These are phyloP conservation scores for Diaporthe capsici DNA, from an alignment of 2,329 filamentous ascomycete genomes.

Conservation along the genomic window DNA sequence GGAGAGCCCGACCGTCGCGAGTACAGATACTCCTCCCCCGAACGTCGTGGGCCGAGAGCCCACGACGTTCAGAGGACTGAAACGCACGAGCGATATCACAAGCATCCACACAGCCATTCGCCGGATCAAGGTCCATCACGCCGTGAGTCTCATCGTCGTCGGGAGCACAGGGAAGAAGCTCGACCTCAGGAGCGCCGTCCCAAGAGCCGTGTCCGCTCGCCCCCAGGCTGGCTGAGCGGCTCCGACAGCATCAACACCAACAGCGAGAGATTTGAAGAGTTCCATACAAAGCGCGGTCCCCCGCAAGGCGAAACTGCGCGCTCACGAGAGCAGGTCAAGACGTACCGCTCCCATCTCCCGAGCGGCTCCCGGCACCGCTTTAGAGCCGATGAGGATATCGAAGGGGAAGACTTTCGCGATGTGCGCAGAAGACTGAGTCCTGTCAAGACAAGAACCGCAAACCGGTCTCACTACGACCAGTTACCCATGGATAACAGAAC, in stretches of 20 bases:
- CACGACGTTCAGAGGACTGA: not conserved
- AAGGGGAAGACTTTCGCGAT: conserved; percentile 10
- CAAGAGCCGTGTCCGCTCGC: not conserved
- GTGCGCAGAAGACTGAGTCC: conserved; percentile 11
- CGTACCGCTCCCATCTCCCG: conserved; percentile 13
- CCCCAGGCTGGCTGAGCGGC: not conserved
- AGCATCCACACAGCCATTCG: conserved; percentile 36
- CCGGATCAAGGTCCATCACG: not conserved
- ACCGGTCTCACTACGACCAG: conserved; percentile 5
- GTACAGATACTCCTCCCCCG: not conserved
- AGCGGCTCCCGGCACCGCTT: conserved; percentile 12
- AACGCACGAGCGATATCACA: conserved; percentile 31
- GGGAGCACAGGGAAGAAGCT: not conserved
- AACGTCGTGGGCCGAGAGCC: not conserved
- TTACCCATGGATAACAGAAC: not conserved
- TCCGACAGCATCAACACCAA: not conserved
- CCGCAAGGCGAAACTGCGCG: not conserved
- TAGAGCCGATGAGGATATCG: not conserved
- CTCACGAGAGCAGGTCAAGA: conserved; percentile 18
- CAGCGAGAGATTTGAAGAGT: not conserved
- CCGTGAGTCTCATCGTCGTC: not conserved
- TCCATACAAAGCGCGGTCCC: conserved; percentile 3
- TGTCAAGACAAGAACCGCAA: not conserved
- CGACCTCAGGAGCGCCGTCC: not conserved
- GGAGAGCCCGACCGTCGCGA: not conserved